Evolutionary conservation across 2,329 filamentous ascomycete species (phyloP).

Genomic region (Orbilia ellipsospora): DNA sequence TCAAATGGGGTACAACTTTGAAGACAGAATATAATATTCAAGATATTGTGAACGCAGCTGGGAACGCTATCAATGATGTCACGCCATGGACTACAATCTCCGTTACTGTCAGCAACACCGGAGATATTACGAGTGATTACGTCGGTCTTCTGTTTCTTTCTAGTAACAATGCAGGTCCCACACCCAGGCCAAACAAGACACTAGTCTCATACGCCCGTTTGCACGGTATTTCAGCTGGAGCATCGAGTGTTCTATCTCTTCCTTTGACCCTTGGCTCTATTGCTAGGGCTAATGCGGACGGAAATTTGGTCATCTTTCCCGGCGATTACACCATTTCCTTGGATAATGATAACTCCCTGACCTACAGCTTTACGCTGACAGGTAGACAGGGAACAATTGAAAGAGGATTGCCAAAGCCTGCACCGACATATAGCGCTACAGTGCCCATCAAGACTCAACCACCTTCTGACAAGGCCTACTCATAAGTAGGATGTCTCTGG

Average conservation of each 20-base stretch:
- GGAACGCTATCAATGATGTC: conserved; percentile 55
- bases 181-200: too few species aligned
- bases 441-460: conserved; percentile 8
- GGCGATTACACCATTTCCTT: conserved; percentile 1
- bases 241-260: background rate
- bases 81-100: conserved; percentile 3
- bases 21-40: conserved; percentile 16
- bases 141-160: too few species aligned
- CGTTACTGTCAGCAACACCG: conserved; percentile 7
- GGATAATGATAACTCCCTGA: conserved; percentile 9
- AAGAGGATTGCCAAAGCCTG: conserved; percentile 5
- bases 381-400: conserved; percentile 2
- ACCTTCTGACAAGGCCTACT: conserved; percentile 3
- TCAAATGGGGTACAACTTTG: conserved; percentile 31
- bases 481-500: background rate
- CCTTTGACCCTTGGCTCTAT: conserved; percentile 2
- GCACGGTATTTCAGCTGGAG: too few species aligned
- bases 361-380: background rate
- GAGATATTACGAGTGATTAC: background rate
- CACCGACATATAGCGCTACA: conserved; percentile 3
- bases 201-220: too few species aligned
- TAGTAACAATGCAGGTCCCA: too few species aligned
- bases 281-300: conserved; percentile 1
- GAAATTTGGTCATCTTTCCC: background rate
- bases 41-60: conserved; percentile 43